These are phyloP conservation scores for Fomitopsis pulvina DNA, from an alignment of 768 basidiomycete genomes.

Conservation along the genomic window DNA sequence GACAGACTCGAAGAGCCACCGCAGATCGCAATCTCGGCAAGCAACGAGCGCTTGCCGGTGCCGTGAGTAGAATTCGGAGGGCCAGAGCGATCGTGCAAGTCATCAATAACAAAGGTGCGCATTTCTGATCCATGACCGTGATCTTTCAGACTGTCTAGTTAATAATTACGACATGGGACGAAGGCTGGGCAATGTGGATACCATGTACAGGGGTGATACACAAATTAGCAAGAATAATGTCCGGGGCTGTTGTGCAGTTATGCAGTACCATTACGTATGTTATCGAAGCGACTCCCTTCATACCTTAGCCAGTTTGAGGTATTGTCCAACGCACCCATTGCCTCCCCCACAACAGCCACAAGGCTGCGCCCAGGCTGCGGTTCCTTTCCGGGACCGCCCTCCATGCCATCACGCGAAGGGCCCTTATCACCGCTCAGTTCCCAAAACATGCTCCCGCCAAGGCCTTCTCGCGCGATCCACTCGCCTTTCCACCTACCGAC, in stretches of 20 bases:
- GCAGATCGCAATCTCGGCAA: not conserved
- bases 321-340: constrained; percentile 70
- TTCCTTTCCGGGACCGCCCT: constrained; percentile 69
- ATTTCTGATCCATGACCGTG: no score
- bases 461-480: constrained; percentile 67
- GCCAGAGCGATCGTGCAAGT: no score
- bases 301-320: constrained; percentile 82
- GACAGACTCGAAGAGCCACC: no score
- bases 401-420: constrained; percentile 60
- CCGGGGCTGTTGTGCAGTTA: not conserved
- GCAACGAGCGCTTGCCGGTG: no score
- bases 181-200: no score
- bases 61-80: no score
- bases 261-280: constrained; percentile 62
- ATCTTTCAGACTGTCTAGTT: no score
- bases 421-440: constrained; percentile 88
- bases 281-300: constrained; percentile 69
- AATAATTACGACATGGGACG: no score
- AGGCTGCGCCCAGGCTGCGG: constrained; percentile 64
- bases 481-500: constrained; percentile 69
- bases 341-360: constrained; percentile 65
- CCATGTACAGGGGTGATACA: no score
- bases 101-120: no score
- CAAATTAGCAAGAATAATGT: not conserved
- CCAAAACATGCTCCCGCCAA: constrained; percentile 96